Evolutionary conservation across 1,284 basidiomycete genomes (phyloP).

Genomic region (Melampsora americana): DNA sequence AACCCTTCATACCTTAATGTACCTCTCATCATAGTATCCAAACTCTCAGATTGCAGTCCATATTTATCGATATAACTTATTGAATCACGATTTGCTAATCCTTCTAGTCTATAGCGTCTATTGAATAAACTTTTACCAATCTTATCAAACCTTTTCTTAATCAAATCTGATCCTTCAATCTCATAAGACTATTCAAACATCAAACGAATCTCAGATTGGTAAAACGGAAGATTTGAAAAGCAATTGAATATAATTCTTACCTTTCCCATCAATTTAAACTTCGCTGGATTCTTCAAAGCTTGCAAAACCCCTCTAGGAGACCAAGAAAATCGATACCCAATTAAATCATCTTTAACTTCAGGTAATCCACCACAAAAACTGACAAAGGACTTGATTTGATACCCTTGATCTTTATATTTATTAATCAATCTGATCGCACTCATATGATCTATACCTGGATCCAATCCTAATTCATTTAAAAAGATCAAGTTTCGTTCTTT

Average conservation of each 20-base stretch:
- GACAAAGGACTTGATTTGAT: constrained; percentile 68
- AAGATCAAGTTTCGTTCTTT: constrained; percentile 67
- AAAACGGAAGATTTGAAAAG: too few species aligned
- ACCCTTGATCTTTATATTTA: constrained; percentile 62
- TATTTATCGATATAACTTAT: constrained; percentile 73
- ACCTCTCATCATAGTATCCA: constrained; percentile 74
- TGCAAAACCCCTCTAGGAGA: constrained; percentile 80
- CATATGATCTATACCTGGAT: constrained; percentile 94
- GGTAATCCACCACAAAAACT: constrained; percentile 94
- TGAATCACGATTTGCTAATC: constrained; percentile 83
- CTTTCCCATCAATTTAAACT: constrained; percentile 64
- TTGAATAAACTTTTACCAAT: constrained; percentile 63
- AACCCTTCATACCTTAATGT: constrained; percentile 89
- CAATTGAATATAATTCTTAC: constrained; percentile 54
- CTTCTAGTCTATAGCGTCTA: constrained; percentile 64
- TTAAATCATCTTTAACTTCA: constrained; percentile 58
- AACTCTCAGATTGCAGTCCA: constrained; percentile 59
- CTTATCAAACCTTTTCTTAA: constrained; percentile 64
- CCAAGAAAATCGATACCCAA: constrained; percentile 95
- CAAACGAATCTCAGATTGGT: constrained; percentile 46
- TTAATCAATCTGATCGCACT: constrained; percentile 76
- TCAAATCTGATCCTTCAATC: constrained; percentile 62
- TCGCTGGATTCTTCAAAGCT: constrained; percentile 74
- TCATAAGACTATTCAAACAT: constrained; percentile 56
- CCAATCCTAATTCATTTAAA: constrained; percentile 87